These are phyloP conservation scores for Shiraia bambusicola DNA, from an alignment of 2,329 filamentous ascomycete species.

Conservation along the genomic window DNA sequence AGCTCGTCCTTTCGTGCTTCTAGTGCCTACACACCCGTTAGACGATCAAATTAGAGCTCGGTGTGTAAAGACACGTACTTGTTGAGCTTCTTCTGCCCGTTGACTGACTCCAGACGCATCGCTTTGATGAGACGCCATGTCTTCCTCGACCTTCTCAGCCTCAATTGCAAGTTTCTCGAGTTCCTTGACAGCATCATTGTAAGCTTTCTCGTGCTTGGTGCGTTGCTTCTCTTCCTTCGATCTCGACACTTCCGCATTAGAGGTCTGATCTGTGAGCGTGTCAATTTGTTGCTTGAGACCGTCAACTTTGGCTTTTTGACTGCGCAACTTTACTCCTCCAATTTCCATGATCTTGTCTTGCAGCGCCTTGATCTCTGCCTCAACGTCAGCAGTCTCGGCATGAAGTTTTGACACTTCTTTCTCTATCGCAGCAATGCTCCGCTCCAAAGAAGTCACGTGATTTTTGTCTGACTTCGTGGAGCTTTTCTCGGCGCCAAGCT, in stretches of 20 bases:
- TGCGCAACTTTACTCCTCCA: constrained; percentile 87
- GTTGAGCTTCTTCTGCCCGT: constrained; percentile 79
- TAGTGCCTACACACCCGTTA: constrained; percentile 56
- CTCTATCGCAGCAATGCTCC: constrained; percentile 73
- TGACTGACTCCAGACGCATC: constrained; percentile 72
- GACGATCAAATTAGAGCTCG: background rate
- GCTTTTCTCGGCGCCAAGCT: constrained; percentile 78
- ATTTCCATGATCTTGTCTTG: constrained; percentile 99
- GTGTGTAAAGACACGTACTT: constrained; percentile 44
- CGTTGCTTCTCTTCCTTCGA: constrained; percentile 94
- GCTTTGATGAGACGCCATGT: constrained; percentile 74
- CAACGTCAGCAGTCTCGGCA: constrained; percentile 82
- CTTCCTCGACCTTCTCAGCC: constrained; percentile 73
- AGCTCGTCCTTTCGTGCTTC: constrained; percentile 79
- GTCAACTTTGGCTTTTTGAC: constrained; percentile 89
- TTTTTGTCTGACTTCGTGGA: constrained; percentile 78
- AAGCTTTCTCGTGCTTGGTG: constrained; percentile 81
- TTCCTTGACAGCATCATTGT: constrained; percentile 76
- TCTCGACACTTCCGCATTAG: constrained; percentile 81
- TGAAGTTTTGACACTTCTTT: constrained; percentile 78
- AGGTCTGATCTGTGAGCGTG: constrained; percentile 76
- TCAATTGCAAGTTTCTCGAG: constrained; percentile 71
- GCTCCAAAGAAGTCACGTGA: constrained; percentile 71
- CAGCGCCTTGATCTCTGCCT: constrained; percentile 87
- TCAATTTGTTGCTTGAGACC: constrained; percentile 79